Conservation (phyloP, 192 early-diverging fungal genomes). For the Irineochytrium annulatum region DNA sequence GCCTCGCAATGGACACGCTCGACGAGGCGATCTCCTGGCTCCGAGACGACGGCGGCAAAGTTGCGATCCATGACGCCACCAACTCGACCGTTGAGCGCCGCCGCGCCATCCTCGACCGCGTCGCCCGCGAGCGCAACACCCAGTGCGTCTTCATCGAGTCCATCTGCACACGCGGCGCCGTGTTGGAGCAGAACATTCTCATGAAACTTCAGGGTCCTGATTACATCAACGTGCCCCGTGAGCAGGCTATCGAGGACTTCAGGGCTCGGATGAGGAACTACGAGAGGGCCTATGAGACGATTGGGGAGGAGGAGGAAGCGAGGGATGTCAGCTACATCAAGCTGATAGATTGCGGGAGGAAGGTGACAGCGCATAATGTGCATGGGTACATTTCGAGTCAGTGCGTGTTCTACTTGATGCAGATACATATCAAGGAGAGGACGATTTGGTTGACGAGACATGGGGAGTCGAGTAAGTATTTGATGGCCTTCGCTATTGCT, state of each 20-base stretch:
- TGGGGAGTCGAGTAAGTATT: conserved; percentile 63
- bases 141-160: conserved; percentile 58
- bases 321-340: conserved; percentile 84
- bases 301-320: conserved; percentile 72
- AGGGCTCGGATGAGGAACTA: conserved; percentile 81
- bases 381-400: conserved; percentile 89
- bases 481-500: not conserved
- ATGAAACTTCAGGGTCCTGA: conserved; percentile 94
- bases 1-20: conserved; percentile 84
- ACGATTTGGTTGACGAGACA: conserved; percentile 91
- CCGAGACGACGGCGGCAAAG: conserved; percentile 72
- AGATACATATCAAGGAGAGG: conserved; percentile 82
- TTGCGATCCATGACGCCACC: conserved; percentile 87
- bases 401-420: conserved; percentile 97
- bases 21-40: conserved; percentile 92
- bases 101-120: conserved; percentile 36
- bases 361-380: conserved; percentile 90
- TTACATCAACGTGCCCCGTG: conserved; percentile 79
- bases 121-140: conserved; percentile 23
- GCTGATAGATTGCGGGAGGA: conserved; percentile 93
- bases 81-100: conserved; percentile 87
- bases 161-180: conserved; percentile 74
- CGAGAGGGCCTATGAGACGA: conserved; percentile 84
- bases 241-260: conserved; percentile 83
- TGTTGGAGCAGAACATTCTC: conserved; percentile 77